Base-by-base conservation (phyloP, 257 asterid species). In the Gentiana macrophylla region DNA sequence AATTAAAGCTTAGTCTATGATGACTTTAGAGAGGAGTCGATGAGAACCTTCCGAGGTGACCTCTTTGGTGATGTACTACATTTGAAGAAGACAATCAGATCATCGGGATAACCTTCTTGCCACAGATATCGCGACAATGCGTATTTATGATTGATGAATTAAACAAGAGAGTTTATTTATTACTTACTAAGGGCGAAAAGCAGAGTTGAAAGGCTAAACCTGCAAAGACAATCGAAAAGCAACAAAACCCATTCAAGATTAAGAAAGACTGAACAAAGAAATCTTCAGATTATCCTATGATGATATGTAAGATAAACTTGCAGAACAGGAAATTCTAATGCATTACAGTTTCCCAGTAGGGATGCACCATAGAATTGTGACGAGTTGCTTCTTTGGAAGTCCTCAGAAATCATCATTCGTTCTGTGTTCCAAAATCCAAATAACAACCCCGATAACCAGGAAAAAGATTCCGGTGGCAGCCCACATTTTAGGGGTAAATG, bases 111-210 rank as follows among this genome's bases (percentile, higher is more conserved):
- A 35, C 12, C 32, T 12, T 34, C 5, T 44, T 32, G 36, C 12
- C 33, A 6, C 49, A 37, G 35, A 13, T 35, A 35, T 36, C 24
- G n/a, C 53, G 34, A 8, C 58, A 33, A 13, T 55, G 24, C 48
- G 41, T 10, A 12, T 32, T 45, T 2, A 2, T 41, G 38, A 33
- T 49, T 48, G 59, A 4, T 24, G 24, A 24, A 24, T 24, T 46
- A 41, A 50, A 45, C 45, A 36, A 44, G 55, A 60, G 33, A 37
- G 24, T 24, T 24, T 24, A 24, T 2, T 1, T 50, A 53, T 45
- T 38, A 64, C 80, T 74, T 68, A 78, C 84, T 71, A 46, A 71
- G 84, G 36, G 84, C 57, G 41, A 53, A 66, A 46, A 71, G 71
- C 38, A 74, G 65, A 62, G 84, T 78, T 0, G 84, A 78, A 53